A percentile compares a stretch with the other conserved stretches of the same genome.
These are phyloP conservation scores for Malbranchea cinnamomea DNA, from an alignment of 2,329 filamentous ascomycete genomes.

Conservation along the genomic window DNA sequence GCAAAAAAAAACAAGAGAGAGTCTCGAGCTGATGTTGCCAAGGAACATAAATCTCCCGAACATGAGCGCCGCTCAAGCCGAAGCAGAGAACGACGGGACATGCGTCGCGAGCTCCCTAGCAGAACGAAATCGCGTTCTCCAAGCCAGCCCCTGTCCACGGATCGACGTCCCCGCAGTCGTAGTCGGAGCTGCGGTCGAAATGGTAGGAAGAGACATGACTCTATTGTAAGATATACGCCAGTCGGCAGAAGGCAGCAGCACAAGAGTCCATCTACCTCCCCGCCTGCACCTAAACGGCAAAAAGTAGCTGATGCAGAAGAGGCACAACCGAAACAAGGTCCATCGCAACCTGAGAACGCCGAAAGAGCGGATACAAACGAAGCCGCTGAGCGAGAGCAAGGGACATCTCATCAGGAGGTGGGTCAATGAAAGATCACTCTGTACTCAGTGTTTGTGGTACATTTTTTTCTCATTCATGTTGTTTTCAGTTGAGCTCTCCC, in stretches of 20 bases:
- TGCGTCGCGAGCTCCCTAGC: slow-evolving; percentile 17
- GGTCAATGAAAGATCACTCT: slow-evolving; percentile 13
- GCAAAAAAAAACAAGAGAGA: slow-evolving; percentile 27
- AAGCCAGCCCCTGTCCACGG: slow-evolving; percentile 17
- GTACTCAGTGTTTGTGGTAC: slow-evolving; percentile 8
- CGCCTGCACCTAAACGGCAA: slow-evolving; percentile 27
- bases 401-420: slow-evolving; percentile 17
- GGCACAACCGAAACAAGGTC: slow-evolving; percentile 13
- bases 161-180: slow-evolving; percentile 16
- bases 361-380: no score
- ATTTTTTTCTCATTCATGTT: slow-evolving; percentile 1
- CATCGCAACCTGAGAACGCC: no score
- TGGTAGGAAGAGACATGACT: slow-evolving; percentile 29
- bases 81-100: slow-evolving; percentile 19
- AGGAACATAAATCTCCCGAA: slow-evolving; percentile 29
- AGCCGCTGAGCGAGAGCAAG: no score
- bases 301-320: slow-evolving; percentile 26
- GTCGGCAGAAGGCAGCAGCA: slow-evolving; percentile 25
- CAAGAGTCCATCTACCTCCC: slow-evolving; percentile 29
- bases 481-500: neutral
- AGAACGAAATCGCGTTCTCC: slow-evolving; percentile 14
- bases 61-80: slow-evolving; percentile 27
- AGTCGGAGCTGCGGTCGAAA: slow-evolving; percentile 16
- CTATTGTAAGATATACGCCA: slow-evolving; percentile 31
- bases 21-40: slow-evolving; percentile 36